Evolutionary conservation across 148 eudicot species (phyloP), one percentile per base, ranked within the genome.

Genomic region (Arbutus unedo): DNA sequence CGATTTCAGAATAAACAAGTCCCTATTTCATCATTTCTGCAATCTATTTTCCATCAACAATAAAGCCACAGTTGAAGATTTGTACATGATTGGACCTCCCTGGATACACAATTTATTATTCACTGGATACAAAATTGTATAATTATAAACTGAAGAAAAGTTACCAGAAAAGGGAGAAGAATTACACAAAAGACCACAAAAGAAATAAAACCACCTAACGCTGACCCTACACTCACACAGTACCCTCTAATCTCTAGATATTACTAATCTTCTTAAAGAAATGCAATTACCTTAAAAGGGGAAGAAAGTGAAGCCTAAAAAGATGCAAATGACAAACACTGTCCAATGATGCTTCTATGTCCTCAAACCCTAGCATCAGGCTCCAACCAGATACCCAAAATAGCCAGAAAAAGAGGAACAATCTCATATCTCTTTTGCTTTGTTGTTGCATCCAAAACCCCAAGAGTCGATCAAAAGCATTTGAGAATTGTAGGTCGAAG

Each of bases 1-100:
- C 82, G 86, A 85, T 68, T 70, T 48, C 77, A 86, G 77, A 83
- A 79, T 7, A 59, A 57, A 43, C 45, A 48, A 41, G 74, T 56
- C 15, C 11, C 55, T 11, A n/a, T 21, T 49, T 53, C 11, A 9
- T 25, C 51, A 43, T 14, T 50, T 6, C 11, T 50, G 50, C 8
- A 55, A 21, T 23, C 55, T 50, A 55, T 66, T 21, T 43, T 15
- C 13, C 14, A 14, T 44, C 56, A 18, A 11, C n/a, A 76, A 77
- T 38, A 31, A n/a, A 51, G 44, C 25, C 44, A 75, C 14, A 38
- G 25, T 4, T 9, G 5, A 41, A 57, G 23, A 14, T 4, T 19
- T 8, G 7, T 16, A 23, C 62, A 15, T 41, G 45, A 68, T 18
- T 38, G 19, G 6, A 64, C n/a, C n/a, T 18, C 51, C 74, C 31